Evolutionary conservation across 805 yeast species (phyloP).

Genomic region (Osmozyma mogii): DNA sequence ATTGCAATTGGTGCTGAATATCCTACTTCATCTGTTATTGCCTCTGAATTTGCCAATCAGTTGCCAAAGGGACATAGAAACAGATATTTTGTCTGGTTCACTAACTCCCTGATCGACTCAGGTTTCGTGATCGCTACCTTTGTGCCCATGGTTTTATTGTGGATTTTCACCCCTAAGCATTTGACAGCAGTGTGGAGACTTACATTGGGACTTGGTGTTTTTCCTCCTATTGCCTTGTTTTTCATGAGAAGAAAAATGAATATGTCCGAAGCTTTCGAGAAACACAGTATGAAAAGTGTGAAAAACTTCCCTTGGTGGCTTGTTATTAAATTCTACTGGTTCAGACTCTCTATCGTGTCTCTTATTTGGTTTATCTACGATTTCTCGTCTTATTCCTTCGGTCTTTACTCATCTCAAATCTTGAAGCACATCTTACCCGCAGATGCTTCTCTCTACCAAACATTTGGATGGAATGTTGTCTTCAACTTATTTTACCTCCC

Average conservation of each 20-base stretch:
- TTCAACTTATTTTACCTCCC: slow-evolving; percentile 84
- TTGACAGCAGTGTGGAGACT: slow-evolving; percentile 87
- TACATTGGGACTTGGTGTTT: slow-evolving; percentile 82
- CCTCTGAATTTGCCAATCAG: slow-evolving; percentile 80
- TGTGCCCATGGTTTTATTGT: slow-evolving; percentile 76
- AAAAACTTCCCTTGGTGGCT: slow-evolving; percentile 55
- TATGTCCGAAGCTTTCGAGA: slow-evolving; percentile 65
- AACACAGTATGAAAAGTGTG: slow-evolving; percentile 59
- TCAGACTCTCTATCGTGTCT: slow-evolving; percentile 61
- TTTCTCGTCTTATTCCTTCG: slow-evolving; percentile 80
- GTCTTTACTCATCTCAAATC: slow-evolving; percentile 73
- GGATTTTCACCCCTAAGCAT: slow-evolving; percentile 69
- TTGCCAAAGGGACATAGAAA: slow-evolving; percentile 80
- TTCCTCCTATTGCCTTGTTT: slow-evolving; percentile 75
- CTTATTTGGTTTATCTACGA: slow-evolving; percentile 89
- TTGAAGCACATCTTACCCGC: slow-evolving; percentile 50
- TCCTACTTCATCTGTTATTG: slow-evolving; percentile 88
- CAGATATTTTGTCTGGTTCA: slow-evolving; percentile 83
- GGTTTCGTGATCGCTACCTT: slow-evolving; percentile 83
- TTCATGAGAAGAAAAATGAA: slow-evolving; percentile 67
- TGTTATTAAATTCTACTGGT: slow-evolving; percentile 76
- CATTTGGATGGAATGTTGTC: slow-evolving; percentile 90
- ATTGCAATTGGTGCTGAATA: slow-evolving; percentile 92
- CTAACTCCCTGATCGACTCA: slow-evolving; percentile 77
- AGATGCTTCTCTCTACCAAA: slow-evolving; percentile 55